Percentiles rank a stretch among this genome's conserved stretches.
phyloP scores from a whole-genome alignment of 2,329 filamentous ascomycete genomes.

The Xylaria sp. region DNA sequence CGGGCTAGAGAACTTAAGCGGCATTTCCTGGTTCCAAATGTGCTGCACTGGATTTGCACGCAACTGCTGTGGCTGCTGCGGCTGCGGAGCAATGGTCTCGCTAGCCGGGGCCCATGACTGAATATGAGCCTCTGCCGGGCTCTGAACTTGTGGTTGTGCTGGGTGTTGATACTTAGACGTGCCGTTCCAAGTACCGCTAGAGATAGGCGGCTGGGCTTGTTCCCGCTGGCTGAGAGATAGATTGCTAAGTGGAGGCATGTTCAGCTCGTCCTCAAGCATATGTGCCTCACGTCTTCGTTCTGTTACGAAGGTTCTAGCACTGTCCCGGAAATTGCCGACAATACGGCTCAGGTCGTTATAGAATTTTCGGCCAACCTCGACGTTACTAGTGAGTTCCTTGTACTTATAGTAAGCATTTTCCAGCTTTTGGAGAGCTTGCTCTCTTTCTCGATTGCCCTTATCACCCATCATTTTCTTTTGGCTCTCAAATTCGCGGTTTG shows the following conservation, averaged over 20 bases:
- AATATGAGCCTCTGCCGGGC: conserved; percentile 60
- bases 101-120: conserved; percentile 64
- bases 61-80: conserved; percentile 52
- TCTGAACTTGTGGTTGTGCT: conserved; percentile 41
- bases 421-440: conserved; percentile 84
- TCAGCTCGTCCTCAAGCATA: conserved; percentile 60
- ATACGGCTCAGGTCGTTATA: conserved; percentile 96
- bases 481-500: conserved; percentile 80
- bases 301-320: conserved; percentile 79
- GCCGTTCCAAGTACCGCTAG: conserved; percentile 28
- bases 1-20: conserved; percentile 75
- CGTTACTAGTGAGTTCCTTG: conserved; percentile 92
- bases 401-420: conserved; percentile 96
- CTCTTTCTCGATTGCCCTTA: conserved; percentile 74
- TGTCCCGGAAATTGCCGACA: conserved; percentile 81
- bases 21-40: conserved; percentile 84
- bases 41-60: conserved; percentile 55
- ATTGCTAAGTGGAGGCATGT: conserved; percentile 47
- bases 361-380: conserved; percentile 92
- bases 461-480: conserved; percentile 74
- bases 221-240: conserved; percentile 42
- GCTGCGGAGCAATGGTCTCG: conserved; percentile 62
- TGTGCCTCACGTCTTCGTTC: conserved; percentile 83
- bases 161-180: conserved; percentile 37
- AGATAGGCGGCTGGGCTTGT: conserved; percentile 10